A percentile compares a stretch with the other conserved stretches of the same genome.
These are phyloP conservation scores for Metarhizium sp. DNA, from an alignment of 2,329 filamentous ascomycete genomes.

Conservation along the genomic window DNA sequence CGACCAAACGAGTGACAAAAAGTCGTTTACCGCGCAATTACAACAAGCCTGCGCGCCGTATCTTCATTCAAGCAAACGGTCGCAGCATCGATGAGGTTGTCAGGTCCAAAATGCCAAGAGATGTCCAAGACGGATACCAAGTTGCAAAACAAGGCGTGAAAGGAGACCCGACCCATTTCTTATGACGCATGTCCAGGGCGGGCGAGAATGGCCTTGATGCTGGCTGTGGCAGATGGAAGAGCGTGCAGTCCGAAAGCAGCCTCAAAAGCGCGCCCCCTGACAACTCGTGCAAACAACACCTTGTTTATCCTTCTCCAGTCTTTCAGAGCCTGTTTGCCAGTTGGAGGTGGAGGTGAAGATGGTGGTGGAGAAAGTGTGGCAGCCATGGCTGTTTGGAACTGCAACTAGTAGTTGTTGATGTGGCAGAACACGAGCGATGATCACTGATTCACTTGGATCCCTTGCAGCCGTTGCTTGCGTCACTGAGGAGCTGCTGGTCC, in stretches of 20 bases:
- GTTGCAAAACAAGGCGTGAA: background rate
- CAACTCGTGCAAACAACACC: no score
- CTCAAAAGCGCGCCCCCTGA: no score
- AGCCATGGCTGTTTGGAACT: no score
- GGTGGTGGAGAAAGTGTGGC: background rate
- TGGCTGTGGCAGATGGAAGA: background rate
- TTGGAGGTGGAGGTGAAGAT: background rate
- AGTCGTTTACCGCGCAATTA: background rate
- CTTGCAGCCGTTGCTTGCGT: no score
- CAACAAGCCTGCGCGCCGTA: background rate
- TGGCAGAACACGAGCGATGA: background rate
- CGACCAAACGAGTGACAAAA: background rate
- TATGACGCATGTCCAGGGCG: background rate
- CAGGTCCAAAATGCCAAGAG: background rate
- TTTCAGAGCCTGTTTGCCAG: background rate
- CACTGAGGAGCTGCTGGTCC: no score
- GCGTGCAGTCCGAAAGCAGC: no score
- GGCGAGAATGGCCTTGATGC: background rate
- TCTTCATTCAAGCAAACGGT: background rate
- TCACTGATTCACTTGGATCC: background rate
- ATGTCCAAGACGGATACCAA: background rate
- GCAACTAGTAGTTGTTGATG: background rate
- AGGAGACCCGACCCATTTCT: background rate
- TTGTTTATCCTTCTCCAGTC: background rate
- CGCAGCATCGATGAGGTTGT: background rate